Evolutionary conservation across 140 eudicot species (phyloP), one percentile per base, ranked within the genome.

Genomic region (Cichorium intybus): DNA sequence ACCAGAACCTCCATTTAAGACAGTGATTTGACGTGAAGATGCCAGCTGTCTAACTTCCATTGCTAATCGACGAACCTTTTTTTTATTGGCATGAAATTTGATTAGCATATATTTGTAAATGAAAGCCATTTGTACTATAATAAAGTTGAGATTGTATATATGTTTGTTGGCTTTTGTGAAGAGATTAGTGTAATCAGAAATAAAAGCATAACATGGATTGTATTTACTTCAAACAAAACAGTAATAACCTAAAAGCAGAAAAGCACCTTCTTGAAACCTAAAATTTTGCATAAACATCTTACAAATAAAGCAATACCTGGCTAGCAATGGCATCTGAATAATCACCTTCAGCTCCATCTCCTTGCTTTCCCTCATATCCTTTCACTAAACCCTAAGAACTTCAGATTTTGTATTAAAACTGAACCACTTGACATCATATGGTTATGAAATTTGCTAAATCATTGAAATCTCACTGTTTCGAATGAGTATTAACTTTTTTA

Each of bases 21-120:
- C 88, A 69, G 89, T 91, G 17, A 91, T 81, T 65, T 81, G 95
- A 8, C 80, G 75, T 0, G 80, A 56, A 1, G 82, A 72, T 17
- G 89, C 88, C 66, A 87, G 56, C 47, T 77, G 95, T 16, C 89
- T 74, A 55, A 91, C 82, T 71, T 91, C 95, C 87, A 68, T 76
- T 17, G 92, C 89, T 70, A 91, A 77, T 51, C 89, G 81, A 18
- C 82, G 89, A 46, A 91, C 81, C 96, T 87, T 54, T 35, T 49
- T 26, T 24, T 48, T 45, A 18, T 24, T 17, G 39, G 51, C 49
- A 28, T 41, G 5, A 60, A 35, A 15, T 7, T 33, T 27, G 10
- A 29, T 56, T 56, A 7, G 10, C 35, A 24, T 53, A 24, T 24
- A 14, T 10, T 27, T 24, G 59, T 12, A 53, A 53, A 22, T 16